phyloP scores from a whole-genome alignment of 2,329 filamentous ascomycete genomes.

The Chrysoporthe deuterocubensis region DNA sequence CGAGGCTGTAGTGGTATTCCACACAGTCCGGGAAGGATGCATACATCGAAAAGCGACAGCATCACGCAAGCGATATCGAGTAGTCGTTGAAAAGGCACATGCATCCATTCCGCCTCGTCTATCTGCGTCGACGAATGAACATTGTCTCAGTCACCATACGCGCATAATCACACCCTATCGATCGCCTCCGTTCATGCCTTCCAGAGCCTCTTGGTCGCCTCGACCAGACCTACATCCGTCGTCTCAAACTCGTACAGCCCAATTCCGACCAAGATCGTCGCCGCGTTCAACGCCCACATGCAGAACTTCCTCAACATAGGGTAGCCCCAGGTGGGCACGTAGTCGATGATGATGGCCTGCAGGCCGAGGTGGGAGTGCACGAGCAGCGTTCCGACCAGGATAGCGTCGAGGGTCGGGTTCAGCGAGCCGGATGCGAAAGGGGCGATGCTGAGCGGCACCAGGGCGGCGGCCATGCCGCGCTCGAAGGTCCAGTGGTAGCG shows the following conservation, averaged over 20 bases:
- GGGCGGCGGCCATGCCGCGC: conserved; percentile 76
- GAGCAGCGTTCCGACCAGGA: conserved; percentile 81
- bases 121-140: neutral
- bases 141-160: neutral
- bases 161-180: neutral
- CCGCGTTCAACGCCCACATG: conserved; percentile 78
- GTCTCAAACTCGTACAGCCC: conserved; percentile 99
- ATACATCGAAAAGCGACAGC: neutral
- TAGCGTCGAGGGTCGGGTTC: conserved; percentile 85
- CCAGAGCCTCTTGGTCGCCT: conserved; percentile 88
- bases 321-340: conserved; percentile 75
- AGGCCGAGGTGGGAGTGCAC: conserved; percentile 97
- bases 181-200: conserved; percentile 62
- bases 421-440: conserved; percentile 92
- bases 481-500: conserved; percentile 99
- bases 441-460: conserved; percentile 85
- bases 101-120: neutral
- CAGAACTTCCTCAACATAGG: conserved; percentile 69
- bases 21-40: neutral
- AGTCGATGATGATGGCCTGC: conserved; percentile 88
- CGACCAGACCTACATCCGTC: conserved; percentile 93
- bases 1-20: too few species aligned
- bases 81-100: neutral
- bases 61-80: neutral
- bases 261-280: conserved; percentile 80